phyloP scores from a whole-genome alignment of 2,329 filamentous ascomycete species.

The Diplodia sapinea region DNA sequence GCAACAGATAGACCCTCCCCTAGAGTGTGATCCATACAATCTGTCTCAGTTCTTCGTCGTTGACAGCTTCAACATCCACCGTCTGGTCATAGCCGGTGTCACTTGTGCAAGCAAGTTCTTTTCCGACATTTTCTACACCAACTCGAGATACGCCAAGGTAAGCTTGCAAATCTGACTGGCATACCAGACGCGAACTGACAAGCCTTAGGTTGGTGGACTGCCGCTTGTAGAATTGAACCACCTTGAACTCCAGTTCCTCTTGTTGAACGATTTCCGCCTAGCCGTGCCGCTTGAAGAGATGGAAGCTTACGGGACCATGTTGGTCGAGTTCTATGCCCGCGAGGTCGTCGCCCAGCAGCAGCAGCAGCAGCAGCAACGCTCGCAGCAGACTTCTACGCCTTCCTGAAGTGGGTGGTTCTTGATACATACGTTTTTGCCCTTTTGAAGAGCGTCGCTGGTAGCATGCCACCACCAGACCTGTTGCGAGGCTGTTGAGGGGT shows the following conservation, averaged over 20 bases:
- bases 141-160: conserved; percentile 99
- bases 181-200: conserved; percentile 32
- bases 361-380: conserved; percentile 42
- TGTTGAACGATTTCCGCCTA: conserved; percentile 94
- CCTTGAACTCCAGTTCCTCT: conserved; percentile 90
- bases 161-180: conserved; percentile 37
- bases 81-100: conserved; percentile 93
- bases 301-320: conserved; percentile 96
- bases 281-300: conserved; percentile 93
- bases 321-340: conserved; percentile 95
- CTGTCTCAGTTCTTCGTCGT: conserved; percentile 85
- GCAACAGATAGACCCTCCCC: conserved; percentile 43
- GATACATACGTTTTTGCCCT: conserved; percentile 10
- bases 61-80: conserved; percentile 98
- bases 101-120: conserved; percentile 99
- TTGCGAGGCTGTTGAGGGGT: neutral
- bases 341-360: conserved; percentile 75
- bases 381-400: neutral
- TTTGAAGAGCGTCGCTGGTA: neutral
- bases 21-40: conserved; percentile 56
- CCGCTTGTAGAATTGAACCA: conserved; percentile 93
- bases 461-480: neutral
- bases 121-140: conserved; percentile 98
- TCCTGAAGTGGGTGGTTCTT: conserved; percentile 11
- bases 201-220: conserved; percentile 81